phyloP scores from a whole-genome alignment of 305 asterid genomes.

The Ilex paraguariensis region DNA sequence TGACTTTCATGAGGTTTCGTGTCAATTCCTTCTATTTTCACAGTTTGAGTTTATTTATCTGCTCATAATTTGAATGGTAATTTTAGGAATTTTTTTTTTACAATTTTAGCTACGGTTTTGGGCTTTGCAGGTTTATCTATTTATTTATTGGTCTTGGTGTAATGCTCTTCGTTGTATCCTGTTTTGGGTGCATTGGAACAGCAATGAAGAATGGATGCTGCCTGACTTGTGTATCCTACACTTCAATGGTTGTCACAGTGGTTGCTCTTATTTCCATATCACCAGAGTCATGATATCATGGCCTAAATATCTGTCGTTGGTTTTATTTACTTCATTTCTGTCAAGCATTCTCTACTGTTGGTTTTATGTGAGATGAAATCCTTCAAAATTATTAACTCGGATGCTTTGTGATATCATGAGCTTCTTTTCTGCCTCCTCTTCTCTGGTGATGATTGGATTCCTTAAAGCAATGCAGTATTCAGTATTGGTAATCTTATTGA shows the following conservation, averaged over 20 bases:
- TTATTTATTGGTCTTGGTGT: conserved; percentile 76
- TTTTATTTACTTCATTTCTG: not conserved
- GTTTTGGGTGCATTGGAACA: conserved; percentile 91
- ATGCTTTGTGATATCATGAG: not conserved
- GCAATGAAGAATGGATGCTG: conserved; percentile 83
- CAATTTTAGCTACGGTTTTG: no score
- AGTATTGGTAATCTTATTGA: conserved; percentile 66
- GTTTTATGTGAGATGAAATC: not conserved
- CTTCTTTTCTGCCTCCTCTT: conserved; percentile 7
- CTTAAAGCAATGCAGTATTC: conserved; percentile 80
- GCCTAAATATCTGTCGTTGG: not conserved
- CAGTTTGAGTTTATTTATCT: no score
- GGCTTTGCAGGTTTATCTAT: conserved; percentile 84
- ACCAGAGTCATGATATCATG: no score
- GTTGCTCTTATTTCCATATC: no score
- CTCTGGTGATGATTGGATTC: conserved; percentile 31
- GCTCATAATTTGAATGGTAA: no score
- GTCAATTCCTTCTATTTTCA: no score
- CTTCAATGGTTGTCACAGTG: not conserved
- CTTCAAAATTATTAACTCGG: not conserved
- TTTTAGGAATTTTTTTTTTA: no score
- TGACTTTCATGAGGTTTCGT: no score
- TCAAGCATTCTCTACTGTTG: not conserved
- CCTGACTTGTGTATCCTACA: conserved; percentile 82
- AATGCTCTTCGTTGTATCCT: conserved; percentile 63